phyloP scores from a whole-genome alignment of 2,329 filamentous ascomycete genomes.

The Coleophoma cylindrospora region DNA sequence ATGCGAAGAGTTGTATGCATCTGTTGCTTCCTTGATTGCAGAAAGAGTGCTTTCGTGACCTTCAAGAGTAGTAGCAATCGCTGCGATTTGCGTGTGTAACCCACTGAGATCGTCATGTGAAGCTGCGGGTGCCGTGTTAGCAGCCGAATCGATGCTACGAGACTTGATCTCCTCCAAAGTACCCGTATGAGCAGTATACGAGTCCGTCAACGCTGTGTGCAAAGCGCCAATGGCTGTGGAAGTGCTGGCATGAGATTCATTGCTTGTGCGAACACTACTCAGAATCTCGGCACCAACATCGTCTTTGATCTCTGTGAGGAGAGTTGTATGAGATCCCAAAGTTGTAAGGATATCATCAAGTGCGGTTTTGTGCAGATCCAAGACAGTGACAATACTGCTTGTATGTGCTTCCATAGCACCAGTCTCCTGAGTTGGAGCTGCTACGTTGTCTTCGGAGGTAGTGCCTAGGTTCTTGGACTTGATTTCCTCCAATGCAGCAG shows the following conservation, averaged over 20 bases:
- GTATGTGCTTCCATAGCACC: constrained; percentile 4
- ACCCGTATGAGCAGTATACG: constrained; percentile 8
- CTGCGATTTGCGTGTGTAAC: constrained; percentile 9
- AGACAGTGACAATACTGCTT: constrained; percentile 6
- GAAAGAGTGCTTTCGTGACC: constrained; percentile 10
- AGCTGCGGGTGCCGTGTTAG: not conserved
- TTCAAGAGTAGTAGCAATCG: constrained; percentile 10
- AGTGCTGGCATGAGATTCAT: constrained; percentile 14
- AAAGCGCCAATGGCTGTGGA: constrained; percentile 10
- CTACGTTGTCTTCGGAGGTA: not conserved
- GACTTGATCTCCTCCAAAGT: constrained; percentile 16
- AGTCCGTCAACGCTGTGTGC: constrained; percentile 12
- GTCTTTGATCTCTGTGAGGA: constrained; percentile 24
- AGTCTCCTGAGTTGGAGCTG: not conserved
- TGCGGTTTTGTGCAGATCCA: not conserved
- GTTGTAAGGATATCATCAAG: constrained; percentile 12
- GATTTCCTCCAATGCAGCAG: constrained; percentile 9
- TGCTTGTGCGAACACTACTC: constrained; percentile 21
- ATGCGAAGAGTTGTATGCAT: constrained; percentile 9
- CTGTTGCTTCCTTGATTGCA: constrained; percentile 8
- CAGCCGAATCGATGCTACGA: constrained; percentile 4
- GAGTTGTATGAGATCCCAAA: constrained; percentile 14
- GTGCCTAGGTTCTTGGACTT: constrained; percentile 6
- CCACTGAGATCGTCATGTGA: constrained; percentile 1
- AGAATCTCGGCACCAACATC: constrained; percentile 25